phyloP scores from a whole-genome alignment of 2,329 filamentous ascomycete genomes.

The Sporothrix pseudoabietina region DNA sequence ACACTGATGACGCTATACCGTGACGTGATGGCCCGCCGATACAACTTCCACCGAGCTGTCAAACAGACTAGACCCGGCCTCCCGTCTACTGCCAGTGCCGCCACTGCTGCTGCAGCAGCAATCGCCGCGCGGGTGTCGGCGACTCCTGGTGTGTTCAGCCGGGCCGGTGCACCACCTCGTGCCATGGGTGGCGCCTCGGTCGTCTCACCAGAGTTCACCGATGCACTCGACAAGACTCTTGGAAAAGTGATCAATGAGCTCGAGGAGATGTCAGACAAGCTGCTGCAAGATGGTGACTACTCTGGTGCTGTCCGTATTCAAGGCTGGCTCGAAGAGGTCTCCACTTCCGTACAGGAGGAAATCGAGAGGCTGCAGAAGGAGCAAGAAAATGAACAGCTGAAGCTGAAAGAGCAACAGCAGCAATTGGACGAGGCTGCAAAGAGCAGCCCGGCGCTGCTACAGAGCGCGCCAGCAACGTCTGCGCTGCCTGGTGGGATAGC shows the following conservation, averaged over 20 bases:
- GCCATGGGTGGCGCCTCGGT: background rate
- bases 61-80: slow-evolving; percentile 17
- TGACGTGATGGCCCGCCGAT: slow-evolving; percentile 32
- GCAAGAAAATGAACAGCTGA: background rate
- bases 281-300: slow-evolving; percentile 34
- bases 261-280: slow-evolving; percentile 33
- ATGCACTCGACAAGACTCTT: slow-evolving; percentile 31
- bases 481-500: background rate
- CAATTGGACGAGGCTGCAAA: background rate
- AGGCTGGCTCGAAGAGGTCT: slow-evolving; percentile 28
- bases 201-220: slow-evolving; percentile 25
- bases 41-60: slow-evolving; percentile 32
- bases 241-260: slow-evolving; percentile 30
- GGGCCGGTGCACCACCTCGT: background rate
- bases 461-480: background rate
- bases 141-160: background rate
- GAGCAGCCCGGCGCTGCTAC: background rate
- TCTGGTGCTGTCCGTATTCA: slow-evolving; percentile 25
- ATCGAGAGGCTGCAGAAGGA: slow-evolving; percentile 19
- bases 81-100: background rate
- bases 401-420: background rate
- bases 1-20: slow-evolving; percentile 27
- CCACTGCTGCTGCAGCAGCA: slow-evolving; percentile 21
- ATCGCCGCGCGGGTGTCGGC: background rate
- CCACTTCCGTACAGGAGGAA: slow-evolving; percentile 17